Evolutionary conservation across 1,284 basidiomycete genomes (phyloP), one percentile per base, ranked within the genome.

Genomic region (Fomitopsis pinicola): DNA sequence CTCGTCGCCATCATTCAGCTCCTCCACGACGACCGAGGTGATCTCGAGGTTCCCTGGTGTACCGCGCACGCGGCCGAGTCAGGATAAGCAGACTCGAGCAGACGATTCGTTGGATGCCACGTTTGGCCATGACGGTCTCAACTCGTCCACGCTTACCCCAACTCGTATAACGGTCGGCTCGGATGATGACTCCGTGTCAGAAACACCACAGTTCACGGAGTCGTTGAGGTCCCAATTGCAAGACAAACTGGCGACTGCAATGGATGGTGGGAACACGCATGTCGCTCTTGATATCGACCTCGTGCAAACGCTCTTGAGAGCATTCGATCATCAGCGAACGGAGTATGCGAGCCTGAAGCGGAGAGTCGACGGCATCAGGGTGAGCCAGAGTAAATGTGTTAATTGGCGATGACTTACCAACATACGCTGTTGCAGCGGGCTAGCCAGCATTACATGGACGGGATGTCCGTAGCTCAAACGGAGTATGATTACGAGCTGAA

Each of bases 401-500:
- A 14, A 26, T 2, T n/a, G 9, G 15, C 15, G 22, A 26, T 28
- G n/a, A 0, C 15, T 46, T 8, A 46, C 26, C 26, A 12, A 30
- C 6, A 26, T 12, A 17, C 14, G 28, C 5, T 12, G 15, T 33
- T 17, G 14, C 71, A 95, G 92, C 81, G 94, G 59, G 85, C 89
- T 52, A 97, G 94, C 72, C 92, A 93, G 71, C 92, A 94, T 68
- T 95, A 94, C 67, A 92, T 95, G 61, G 92, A 96, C 65, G 96
- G 97, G 15, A 80, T 98, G 59, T 90, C 89, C 0, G 92, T 95
- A 45, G 96, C 97, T 2, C 92, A 95, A 66, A 89, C 91, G 58
- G 96, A 98, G 73, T 98, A 96, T 71, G 95, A 97, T 72, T 86
- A 86, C 60, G 96, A 98, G 75, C 82, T 95, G 52, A 87, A 91